Conservation (phyloP, 1,284 basidiomycete species). For the Tremellales sp. region DNA sequence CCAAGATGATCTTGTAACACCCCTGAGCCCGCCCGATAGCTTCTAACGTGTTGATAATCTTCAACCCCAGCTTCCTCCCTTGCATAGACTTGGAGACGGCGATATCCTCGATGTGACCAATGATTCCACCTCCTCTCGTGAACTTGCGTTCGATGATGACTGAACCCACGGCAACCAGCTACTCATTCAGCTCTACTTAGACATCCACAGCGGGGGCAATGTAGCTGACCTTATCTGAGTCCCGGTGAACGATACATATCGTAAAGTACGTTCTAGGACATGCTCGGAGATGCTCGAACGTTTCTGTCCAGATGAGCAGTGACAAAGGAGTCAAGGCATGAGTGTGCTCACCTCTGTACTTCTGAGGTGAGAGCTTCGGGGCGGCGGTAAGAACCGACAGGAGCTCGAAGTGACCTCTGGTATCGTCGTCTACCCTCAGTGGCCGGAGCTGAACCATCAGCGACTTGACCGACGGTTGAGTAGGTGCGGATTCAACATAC, state of each 20-base stretch:
- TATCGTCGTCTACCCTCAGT: conserved; percentile 80
- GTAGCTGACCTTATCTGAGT: conserved; percentile 57
- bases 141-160: conserved; percentile 93
- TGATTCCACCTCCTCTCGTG: conserved; percentile 69
- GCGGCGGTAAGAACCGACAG: conserved; percentile 76
- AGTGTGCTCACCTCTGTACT: conserved; percentile 52
- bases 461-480: not conserved
- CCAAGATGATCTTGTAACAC: conserved; percentile 94
- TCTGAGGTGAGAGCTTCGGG: conserved; percentile 64
- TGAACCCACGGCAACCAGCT: conserved; percentile 77
- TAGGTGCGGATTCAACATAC: conserved; percentile 10
- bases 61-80: conserved; percentile 77
- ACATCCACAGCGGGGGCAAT: not conserved
- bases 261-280: conserved; percentile 70
- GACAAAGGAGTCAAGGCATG: no score
- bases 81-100: conserved; percentile 83
- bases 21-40: conserved; percentile 69
- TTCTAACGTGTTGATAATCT: conserved; percentile 80
- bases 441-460: conserved; percentile 69
- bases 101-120: conserved; percentile 97
- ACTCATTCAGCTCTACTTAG: not conserved
- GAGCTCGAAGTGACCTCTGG: conserved; percentile 74
- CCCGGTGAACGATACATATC: conserved; percentile 74
- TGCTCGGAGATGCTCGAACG: conserved; percentile 55
- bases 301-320: conserved; percentile 39